Evolutionary conservation across 345 rosid genomes (phyloP).

Genomic region (Gossypium arboreum): DNA sequence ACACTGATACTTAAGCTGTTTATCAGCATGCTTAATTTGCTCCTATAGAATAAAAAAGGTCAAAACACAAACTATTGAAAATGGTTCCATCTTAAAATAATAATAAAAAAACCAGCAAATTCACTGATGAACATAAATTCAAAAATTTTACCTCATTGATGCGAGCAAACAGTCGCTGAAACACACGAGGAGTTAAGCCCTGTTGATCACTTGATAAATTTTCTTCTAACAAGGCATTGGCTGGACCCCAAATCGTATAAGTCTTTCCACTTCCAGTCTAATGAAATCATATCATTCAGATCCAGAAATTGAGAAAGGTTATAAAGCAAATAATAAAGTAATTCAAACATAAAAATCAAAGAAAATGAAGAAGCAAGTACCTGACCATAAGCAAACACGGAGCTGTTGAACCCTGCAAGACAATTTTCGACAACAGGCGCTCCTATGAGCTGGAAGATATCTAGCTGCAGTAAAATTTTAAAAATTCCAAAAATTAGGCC

Average conservation of each 20-base stretch:
- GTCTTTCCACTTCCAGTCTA: slow-evolving; percentile 99
- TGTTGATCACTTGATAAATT: slow-evolving; percentile 58
- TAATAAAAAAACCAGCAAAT: background rate
- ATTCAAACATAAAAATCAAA: slow-evolving; percentile 4
- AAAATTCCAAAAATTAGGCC: background rate
- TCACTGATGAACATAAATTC: slow-evolving; percentile 16
- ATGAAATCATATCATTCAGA: slow-evolving; percentile 20
- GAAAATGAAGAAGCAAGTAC: slow-evolving; percentile 29
- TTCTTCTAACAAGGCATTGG: slow-evolving; percentile 68
- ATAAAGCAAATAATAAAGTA: background rate
- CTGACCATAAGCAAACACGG: slow-evolving; percentile 99
- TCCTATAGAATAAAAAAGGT: slow-evolving; percentile 46
- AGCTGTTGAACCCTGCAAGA: slow-evolving; percentile 94
- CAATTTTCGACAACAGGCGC: slow-evolving; percentile 93
- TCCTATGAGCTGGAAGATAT: slow-evolving; percentile 82
- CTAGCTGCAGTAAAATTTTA: slow-evolving; percentile 40
- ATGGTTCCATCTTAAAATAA: background rate
- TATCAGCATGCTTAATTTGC: slow-evolving; percentile 73
- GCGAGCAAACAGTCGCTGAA: slow-evolving; percentile 69
- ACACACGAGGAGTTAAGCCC: slow-evolving; percentile 92
- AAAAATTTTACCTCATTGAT: slow-evolving; percentile 65
- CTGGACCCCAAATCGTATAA: slow-evolving; percentile 98
- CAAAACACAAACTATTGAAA: slow-evolving; percentile 4
- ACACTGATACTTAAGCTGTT: slow-evolving; percentile 91
- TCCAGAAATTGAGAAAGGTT: background rate